Evolutionary conservation across 345 rosid species (phyloP).

Genomic region (Syzygium jambos): DNA sequence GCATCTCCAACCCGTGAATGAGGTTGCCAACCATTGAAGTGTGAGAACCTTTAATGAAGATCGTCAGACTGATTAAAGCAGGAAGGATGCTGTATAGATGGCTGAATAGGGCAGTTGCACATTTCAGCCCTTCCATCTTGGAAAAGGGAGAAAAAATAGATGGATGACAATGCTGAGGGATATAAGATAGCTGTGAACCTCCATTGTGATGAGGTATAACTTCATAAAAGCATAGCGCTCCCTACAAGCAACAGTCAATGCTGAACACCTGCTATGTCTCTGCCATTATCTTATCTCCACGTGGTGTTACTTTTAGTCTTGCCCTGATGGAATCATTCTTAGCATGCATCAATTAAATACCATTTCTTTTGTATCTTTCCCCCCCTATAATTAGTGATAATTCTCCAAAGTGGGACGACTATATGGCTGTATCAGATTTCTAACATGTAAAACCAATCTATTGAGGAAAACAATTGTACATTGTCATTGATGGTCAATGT

Average conservation of each 20-base stretch:
- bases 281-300: neutral
- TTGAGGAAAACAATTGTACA: neutral
- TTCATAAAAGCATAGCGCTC: neutral
- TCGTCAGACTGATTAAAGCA: neutral
- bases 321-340: neutral
- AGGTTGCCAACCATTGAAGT: neutral
- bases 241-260: neutral
- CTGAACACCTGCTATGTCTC: neutral
- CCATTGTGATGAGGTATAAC: neutral
- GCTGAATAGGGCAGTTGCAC: neutral
- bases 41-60: neutral
- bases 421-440: neutral
- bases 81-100: neutral
- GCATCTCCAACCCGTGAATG: neutral
- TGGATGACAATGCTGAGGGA: neutral
- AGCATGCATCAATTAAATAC: neutral
- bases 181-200: neutral
- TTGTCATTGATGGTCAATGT: neutral
- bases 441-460: neutral
- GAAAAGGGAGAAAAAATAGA: neutral
- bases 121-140: neutral
- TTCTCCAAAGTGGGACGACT: neutral
- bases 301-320: neutral
- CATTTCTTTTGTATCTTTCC: neutral
- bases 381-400: neutral